phyloP scores from a whole-genome alignment of 306 rosid species.

The Quercus glauca region DNA sequence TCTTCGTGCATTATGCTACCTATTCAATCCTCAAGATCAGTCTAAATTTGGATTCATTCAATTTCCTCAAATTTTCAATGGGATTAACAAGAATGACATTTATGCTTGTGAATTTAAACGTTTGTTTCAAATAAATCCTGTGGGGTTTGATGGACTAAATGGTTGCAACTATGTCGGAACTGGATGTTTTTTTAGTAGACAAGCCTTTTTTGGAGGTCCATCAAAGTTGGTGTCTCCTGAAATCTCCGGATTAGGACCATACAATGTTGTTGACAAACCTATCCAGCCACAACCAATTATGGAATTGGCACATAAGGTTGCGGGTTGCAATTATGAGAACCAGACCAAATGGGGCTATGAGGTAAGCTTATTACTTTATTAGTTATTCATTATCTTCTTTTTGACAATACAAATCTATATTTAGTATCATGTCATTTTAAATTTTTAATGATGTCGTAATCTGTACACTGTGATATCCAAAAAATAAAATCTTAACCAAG shows the following conservation, averaged over 20 bases:
- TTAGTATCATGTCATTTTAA: no score
- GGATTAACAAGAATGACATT: slow-evolving; percentile 33
- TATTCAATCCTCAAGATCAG: slow-evolving; percentile 13
- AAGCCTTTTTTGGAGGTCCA: slow-evolving; percentile 43
- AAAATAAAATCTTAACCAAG: no score
- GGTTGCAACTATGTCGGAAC: slow-evolving; percentile 41
- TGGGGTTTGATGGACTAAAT: slow-evolving; percentile 34
- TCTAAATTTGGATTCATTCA: slow-evolving; percentile 27
- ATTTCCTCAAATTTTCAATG: slow-evolving; percentile 37
- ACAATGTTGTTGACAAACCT: slow-evolving; percentile 18
- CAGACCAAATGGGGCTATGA: slow-evolving; percentile 41
- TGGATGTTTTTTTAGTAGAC: slow-evolving; percentile 33
- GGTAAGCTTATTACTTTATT: slow-evolving; percentile 13
- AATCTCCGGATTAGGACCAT: slow-evolving; percentile 18
- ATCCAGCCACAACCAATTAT: slow-evolving; percentile 14
- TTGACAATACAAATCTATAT: no score
- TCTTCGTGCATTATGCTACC: slow-evolving; percentile 28
- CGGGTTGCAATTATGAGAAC: slow-evolving; percentile 32
- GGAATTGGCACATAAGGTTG: slow-evolving; percentile 27
- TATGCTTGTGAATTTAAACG: slow-evolving; percentile 22
- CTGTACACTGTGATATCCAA: no score
- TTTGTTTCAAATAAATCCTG: slow-evolving; percentile 9
- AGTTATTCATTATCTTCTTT: no score
- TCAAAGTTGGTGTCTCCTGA: slow-evolving; percentile 9
- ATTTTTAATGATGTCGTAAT: no score